Conservation (phyloP, 495 filamentous ascomycete species). For the Penicillium malachiteum region DNA sequence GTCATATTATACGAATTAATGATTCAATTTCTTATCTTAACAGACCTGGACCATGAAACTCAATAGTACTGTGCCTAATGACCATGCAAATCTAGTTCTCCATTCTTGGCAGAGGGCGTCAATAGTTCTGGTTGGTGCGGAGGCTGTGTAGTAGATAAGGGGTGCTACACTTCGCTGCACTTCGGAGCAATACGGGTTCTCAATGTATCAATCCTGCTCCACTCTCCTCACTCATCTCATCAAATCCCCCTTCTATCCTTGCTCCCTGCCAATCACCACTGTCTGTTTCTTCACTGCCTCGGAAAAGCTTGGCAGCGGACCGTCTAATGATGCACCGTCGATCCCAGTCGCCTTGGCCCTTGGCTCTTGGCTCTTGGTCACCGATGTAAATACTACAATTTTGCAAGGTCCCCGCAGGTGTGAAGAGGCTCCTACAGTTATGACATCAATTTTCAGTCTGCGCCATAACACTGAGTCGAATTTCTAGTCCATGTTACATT, state of each 20-base stretch:
- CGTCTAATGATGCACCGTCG: conserved; percentile 32
- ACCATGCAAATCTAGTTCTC: conserved; percentile 1
- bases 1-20: no score
- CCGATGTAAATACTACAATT: no score
- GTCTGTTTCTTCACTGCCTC: conserved; percentile 25
- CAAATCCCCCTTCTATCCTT: background rate
- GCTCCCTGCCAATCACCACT: background rate
- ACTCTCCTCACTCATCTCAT: background rate
- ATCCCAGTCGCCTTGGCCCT: conserved; percentile 22
- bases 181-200: background rate
- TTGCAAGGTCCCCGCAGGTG: no score
- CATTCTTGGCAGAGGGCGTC: conserved; percentile 15
- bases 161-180: no score
- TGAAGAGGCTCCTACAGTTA: no score
- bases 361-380: background rate
- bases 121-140: conserved; percentile 18
- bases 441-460: no score
- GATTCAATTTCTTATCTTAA: no score
- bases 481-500: no score
- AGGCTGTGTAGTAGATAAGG: conserved; percentile 19
- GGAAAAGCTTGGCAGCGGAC: conserved; percentile 40
- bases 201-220: background rate
- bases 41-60: no score
- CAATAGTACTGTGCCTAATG: background rate
- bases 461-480: no score